Conservation (phyloP, 176 grass and related monocot genomes). For the Avena sativa region DNA sequence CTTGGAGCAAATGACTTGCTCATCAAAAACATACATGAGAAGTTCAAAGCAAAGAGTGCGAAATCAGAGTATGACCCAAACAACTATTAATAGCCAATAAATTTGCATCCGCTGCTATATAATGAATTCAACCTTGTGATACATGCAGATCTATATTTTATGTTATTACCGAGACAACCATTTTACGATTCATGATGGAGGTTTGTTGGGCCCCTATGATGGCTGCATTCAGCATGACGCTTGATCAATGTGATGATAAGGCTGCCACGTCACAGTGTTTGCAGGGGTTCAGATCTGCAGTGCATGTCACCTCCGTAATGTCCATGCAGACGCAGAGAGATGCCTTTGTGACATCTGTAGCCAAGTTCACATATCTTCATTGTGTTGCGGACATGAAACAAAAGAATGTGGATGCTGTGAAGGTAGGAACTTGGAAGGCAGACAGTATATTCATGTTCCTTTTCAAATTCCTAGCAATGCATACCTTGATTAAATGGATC, state of each 20-base stretch:
- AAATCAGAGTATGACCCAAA: conserved; percentile 82
- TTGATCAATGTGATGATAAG: conserved; percentile 91
- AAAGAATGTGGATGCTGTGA: conserved; percentile 98
- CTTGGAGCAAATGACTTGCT: conserved; percentile 89
- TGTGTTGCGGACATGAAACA: conserved; percentile 99
- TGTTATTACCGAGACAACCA: conserved; percentile 79
- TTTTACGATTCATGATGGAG: conserved; percentile 97
- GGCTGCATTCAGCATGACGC: conserved; percentile 98
- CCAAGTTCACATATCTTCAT: conserved; percentile 98
- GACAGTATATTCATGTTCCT: not conserved
- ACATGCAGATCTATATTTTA: conserved; percentile 83
- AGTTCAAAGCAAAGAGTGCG: conserved; percentile 96
- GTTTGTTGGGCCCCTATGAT: conserved; percentile 99
- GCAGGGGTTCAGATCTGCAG: conserved; percentile 82
- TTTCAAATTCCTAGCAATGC: conserved; percentile 18
- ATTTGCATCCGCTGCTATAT: not conserved
- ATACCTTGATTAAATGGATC: not conserved
- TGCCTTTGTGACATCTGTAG: conserved; percentile 97
- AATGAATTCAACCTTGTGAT: conserved; percentile 40
- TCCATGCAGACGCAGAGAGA: conserved; percentile 96
- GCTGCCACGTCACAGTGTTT: conserved; percentile 89
- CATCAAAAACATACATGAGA: conserved; percentile 97
- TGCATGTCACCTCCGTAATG: conserved; percentile 96
- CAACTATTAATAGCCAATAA: not conserved
- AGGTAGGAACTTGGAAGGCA: conserved; percentile 59